Percentiles rank a stretch among this genome's conserved stretches.
These are phyloP conservation scores for Trifolium dubium DNA, from an alignment of 306 rosid genomes.

Conservation along the genomic window DNA sequence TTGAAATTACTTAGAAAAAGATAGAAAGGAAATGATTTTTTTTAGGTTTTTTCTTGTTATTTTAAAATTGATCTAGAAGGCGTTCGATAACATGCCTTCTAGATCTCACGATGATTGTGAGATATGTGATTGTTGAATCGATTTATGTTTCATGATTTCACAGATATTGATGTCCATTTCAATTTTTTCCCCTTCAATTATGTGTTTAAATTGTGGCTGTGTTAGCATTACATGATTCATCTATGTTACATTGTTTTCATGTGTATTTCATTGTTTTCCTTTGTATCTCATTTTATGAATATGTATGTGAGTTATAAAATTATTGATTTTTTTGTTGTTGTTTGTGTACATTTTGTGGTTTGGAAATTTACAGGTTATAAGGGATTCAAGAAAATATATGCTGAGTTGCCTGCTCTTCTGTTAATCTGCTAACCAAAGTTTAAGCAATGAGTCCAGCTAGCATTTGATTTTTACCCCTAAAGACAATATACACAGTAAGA, in stretches of 20 bases:
- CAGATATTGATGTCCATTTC: not conserved
- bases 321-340: not conserved
- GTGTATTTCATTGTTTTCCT: too few relatives aligned
- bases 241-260: constrained; percentile 37
- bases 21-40: not conserved
- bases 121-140: not conserved
- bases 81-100: not conserved
- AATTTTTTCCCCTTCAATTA: not conserved
- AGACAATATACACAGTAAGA: constrained; percentile 51
- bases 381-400: constrained; percentile 62
- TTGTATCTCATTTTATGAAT: not conserved
- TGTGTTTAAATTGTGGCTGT: not conserved
- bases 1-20: too few relatives aligned
- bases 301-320: not conserved
- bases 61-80: not conserved
- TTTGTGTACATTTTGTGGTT: constrained; percentile 25
- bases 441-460: constrained; percentile 46
- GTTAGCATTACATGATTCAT: not conserved
- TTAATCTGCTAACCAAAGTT: constrained; percentile 43
- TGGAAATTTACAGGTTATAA: constrained; percentile 58
- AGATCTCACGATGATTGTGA: constrained; percentile 21
- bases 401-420: constrained; percentile 45
- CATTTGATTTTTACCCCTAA: constrained; percentile 43
- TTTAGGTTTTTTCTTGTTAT: not conserved
- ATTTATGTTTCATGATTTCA: not conserved